A percentile compares a stretch with the other conserved stretches of the same genome.
Conservation (phyloP, 2,329 filamentous ascomycete genomes). For the Monosporascus sp. region DNA sequence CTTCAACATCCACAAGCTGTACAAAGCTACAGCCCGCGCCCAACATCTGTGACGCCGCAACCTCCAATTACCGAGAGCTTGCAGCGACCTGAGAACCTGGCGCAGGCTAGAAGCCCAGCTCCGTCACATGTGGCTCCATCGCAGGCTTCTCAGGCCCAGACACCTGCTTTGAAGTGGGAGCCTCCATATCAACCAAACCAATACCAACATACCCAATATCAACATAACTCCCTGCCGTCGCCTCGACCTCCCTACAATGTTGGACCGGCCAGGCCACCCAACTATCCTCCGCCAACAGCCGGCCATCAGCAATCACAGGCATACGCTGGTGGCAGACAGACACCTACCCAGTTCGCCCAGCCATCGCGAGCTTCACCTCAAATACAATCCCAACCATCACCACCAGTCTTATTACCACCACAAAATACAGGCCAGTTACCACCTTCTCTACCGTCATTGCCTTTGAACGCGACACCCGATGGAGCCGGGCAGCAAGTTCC, state of each 20-base stretch:
- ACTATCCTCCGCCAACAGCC: conserved; percentile 16
- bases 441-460: conserved; percentile 22
- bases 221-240: conserved; percentile 26
- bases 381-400: conserved; percentile 18
- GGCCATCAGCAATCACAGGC: conserved; percentile 20
- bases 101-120: conserved; percentile 25
- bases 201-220: conserved; percentile 27
- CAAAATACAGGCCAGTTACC: conserved; percentile 25
- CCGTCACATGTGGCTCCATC: conserved; percentile 13
- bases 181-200: conserved; percentile 32
- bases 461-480: conserved; percentile 24
- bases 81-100: conserved; percentile 27
- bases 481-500: conserved; percentile 19
- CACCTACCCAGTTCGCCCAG: conserved; percentile 16
- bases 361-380: conserved; percentile 31
- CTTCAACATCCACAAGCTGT: conserved; percentile 34
- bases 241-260: conserved; percentile 22
- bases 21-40: conserved; percentile 22
- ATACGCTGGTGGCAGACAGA: conserved; percentile 15
- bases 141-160: conserved; percentile 21
- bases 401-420: conserved; percentile 25
- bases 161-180: conserved; percentile 35
- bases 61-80: conserved; percentile 22
- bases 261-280: conserved; percentile 20
- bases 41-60: conserved; percentile 20